A percentile compares a stretch with the other conserved stretches of the same genome.
Conservation (phyloP, 345 rosid species). For the Eucalyptus dawsonii region DNA sequence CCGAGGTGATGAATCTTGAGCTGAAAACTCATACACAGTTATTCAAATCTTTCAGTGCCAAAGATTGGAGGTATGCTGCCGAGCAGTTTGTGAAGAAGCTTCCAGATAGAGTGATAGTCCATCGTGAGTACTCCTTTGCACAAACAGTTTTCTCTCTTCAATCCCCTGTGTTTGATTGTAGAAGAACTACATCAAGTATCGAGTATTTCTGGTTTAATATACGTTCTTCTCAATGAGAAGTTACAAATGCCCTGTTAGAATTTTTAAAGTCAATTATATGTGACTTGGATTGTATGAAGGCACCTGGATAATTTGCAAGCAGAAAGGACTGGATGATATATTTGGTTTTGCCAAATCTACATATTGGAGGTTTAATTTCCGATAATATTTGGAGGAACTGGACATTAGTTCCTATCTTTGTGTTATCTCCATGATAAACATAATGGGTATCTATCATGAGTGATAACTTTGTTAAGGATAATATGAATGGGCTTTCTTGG, state of each 20-base stretch:
- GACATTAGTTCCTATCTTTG: not conserved
- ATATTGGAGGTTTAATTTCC: not conserved
- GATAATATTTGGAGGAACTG: not conserved
- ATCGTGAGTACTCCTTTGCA: conserved; percentile 41
- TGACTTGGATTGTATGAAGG: not conserved
- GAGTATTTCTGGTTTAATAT: not conserved
- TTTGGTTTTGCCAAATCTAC: not conserved
- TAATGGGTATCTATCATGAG: not conserved
- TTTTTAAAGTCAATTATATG: not conserved
- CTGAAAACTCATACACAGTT: not conserved
- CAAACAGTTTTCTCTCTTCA: not conserved
- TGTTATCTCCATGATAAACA: not conserved
- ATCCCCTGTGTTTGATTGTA: not conserved
- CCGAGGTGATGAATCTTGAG: not conserved
- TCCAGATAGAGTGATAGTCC: conserved; percentile 78
- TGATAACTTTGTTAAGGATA: not conserved
- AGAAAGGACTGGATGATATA: not conserved
- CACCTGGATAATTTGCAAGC: not conserved
- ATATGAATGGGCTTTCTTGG: not conserved
- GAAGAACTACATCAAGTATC: not conserved
- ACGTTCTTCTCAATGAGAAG: not conserved
- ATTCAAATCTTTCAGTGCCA: conserved; percentile 29
- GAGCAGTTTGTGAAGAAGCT: conserved; percentile 74
- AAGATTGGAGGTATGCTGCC: conserved; percentile 91
- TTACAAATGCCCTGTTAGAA: not conserved